Conservation (phyloP, 2,329 filamentous ascomycete genomes). For the Microascus cirrosus region DNA sequence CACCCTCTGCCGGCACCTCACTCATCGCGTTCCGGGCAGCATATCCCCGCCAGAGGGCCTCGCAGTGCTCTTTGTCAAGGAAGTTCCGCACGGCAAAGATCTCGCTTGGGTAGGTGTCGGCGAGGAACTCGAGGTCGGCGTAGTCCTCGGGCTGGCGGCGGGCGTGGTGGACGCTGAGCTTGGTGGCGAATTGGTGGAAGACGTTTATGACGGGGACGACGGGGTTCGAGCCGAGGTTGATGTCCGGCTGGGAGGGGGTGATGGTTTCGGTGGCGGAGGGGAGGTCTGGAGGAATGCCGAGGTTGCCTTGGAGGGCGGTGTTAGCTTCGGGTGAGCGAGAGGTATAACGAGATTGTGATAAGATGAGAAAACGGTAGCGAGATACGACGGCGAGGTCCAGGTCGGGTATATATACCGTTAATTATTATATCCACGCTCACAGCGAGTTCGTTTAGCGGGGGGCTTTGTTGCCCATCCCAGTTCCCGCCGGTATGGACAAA, state of each 20-base stretch:
- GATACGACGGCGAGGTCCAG: neutral
- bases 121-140: conserved; percentile 5
- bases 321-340: neutral
- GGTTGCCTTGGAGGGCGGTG: conserved; percentile 1
- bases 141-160: conserved; percentile 3
- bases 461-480: conserved; percentile 1
- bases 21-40: neutral
- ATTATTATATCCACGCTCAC: conserved; percentile 6
- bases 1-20: neutral
- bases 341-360: neutral
- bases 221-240: neutral
- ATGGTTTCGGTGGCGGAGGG: conserved; percentile 1
- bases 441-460: conserved; percentile 1
- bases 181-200: conserved; percentile 4
- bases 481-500: conserved; percentile 4
- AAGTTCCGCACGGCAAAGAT: neutral
- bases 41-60: neutral
- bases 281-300: neutral
- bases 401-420: neutral
- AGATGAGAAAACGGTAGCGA: neutral
- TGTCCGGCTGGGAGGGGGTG: neutral
- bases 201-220: conserved; percentile 3
- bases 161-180: conserved; percentile 1
- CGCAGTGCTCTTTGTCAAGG: neutral
- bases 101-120: neutral